phyloP scores from a whole-genome alignment of 441 rosid species.

The Pelargonium myrrhifolium region DNA sequence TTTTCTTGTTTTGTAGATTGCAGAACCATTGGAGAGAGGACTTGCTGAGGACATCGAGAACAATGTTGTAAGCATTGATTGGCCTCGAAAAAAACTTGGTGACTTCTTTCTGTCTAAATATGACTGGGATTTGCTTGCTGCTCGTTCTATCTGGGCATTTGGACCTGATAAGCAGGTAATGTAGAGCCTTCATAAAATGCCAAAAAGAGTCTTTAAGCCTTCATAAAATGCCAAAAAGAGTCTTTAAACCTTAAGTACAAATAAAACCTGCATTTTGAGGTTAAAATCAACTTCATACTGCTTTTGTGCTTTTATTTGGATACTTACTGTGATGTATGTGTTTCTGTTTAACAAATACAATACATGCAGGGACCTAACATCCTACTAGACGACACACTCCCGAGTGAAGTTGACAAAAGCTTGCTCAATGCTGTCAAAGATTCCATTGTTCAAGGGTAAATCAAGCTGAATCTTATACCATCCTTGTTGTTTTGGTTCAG shows the following conservation, averaged over 20 bases:
- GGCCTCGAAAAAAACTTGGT: slow-evolving; percentile 76
- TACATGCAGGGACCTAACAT: slow-evolving; percentile 79
- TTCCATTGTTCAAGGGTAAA: slow-evolving; percentile 92
- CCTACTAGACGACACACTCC: slow-evolving; percentile 83
- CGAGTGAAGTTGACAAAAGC: slow-evolving; percentile 86
- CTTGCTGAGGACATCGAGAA: slow-evolving; percentile 94
- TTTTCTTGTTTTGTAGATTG: slow-evolving; percentile 49
- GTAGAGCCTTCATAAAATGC: not conserved
- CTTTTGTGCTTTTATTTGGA: not conserved
- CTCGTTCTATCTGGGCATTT: slow-evolving; percentile 96
- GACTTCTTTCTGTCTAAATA: slow-evolving; percentile 89
- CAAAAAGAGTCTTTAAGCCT: too few relatives aligned
- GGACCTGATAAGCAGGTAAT: slow-evolving; percentile 96
- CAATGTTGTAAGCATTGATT: slow-evolving; percentile 76
- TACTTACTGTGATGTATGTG: not conserved
- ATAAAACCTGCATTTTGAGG: too few relatives aligned
- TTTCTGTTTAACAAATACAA: slow-evolving; percentile 14
- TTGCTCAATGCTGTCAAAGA: slow-evolving; percentile 76
- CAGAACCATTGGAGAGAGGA: slow-evolving; percentile 94
- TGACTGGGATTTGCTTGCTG: slow-evolving; percentile 97
- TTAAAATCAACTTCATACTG: not conserved
- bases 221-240: too few relatives aligned
- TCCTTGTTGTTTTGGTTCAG: not conserved
- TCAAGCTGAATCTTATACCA: not conserved
- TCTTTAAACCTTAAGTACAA: too few relatives aligned